Percentiles rank a stretch among this genome's conserved stretches.
phyloP scores from a whole-genome alignment of 2,329 filamentous ascomycete genomes.

The Diaporthe australafricana region DNA sequence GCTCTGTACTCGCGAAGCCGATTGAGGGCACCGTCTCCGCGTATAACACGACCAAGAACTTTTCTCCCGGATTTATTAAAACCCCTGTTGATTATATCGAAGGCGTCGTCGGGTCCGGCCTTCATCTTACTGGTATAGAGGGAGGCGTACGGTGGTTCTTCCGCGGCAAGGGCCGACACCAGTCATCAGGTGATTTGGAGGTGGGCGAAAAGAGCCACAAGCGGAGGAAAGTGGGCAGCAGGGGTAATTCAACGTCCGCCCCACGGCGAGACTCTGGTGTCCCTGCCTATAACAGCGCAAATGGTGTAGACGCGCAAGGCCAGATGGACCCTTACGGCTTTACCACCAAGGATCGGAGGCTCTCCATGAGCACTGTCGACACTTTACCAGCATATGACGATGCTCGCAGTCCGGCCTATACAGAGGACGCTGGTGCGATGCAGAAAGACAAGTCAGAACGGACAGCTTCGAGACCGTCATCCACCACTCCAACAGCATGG shows the following conservation, averaged over 20 bases:
- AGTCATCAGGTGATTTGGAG: slow-evolving; percentile 61
- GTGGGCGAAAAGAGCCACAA: slow-evolving; percentile 63
- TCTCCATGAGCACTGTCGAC: slow-evolving; percentile 77
- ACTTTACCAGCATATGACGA: slow-evolving; percentile 88
- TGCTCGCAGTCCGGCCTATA: slow-evolving; percentile 78
- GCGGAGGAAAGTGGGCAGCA: slow-evolving; percentile 66
- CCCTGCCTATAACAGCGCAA: slow-evolving; percentile 39
- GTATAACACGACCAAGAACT: slow-evolving; percentile 89
- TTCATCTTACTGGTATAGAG: slow-evolving; percentile 88
- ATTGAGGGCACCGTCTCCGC: slow-evolving; percentile 87
- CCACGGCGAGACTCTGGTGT: slow-evolving; percentile 45
- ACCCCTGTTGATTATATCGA: slow-evolving; percentile 93
- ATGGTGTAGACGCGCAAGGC: slow-evolving; percentile 19
- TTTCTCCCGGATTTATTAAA: slow-evolving; percentile 83
- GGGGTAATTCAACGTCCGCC: slow-evolving; percentile 46
- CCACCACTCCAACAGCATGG: slow-evolving; percentile 63
- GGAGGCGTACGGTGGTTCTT: slow-evolving; percentile 88
- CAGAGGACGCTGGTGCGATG: slow-evolving; percentile 59
- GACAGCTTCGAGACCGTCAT: slow-evolving; percentile 44
- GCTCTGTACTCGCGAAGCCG: slow-evolving; percentile 86
- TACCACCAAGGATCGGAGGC: slow-evolving; percentile 58
- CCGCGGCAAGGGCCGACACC: slow-evolving; percentile 64
- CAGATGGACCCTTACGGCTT: slow-evolving; percentile 42
- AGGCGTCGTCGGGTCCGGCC: slow-evolving; percentile 85
- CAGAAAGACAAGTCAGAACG: slow-evolving; percentile 34